Evolutionary conservation across 2,329 filamentous ascomycete species (phyloP), one percentile per base, ranked within the genome.

Genomic region (Periconia digitata): DNA sequence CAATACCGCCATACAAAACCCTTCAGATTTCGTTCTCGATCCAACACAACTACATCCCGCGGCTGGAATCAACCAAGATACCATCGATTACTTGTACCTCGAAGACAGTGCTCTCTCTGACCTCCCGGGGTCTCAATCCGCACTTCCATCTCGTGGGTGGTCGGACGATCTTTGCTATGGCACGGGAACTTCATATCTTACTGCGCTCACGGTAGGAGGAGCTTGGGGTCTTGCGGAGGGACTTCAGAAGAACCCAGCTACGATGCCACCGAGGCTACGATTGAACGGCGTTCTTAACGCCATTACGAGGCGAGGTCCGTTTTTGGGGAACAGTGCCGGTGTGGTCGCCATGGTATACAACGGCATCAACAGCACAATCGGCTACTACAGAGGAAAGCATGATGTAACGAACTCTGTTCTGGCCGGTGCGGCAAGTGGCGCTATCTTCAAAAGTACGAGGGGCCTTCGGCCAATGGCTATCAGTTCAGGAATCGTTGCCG

Each of bases 141-240:
- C 92, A 46, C 83, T 99, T 46, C 94, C 95, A 37, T 96, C 92
- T 47, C 87, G 94, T 72, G 94, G 94, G 70, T 99, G 95, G 85
- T 95, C 92, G 52, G 94, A 99, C 70, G 94, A 99, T 72, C 84
- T 99, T 51, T 97, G 94, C 76, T 99, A 99, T 72, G 94, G 95
- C 67, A 95, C 94, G 18, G 94, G 94, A 63, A 86, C 92, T 54
- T 96, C 91, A 68, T 99, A 99, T 71, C 79, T 99, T 51, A 79
- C 89, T n/a, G 94, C 89, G 6, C 78, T 99, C 63, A 82, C 87
- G 35, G 70, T 95, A 58, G 94, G 94, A 72, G 94, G 94, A 59
- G 86, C 84, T 48, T 97, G 92, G 92, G 94, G 94, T 53, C 73
- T 99, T 60, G 86, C 89, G 57, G 94, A 99, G 74, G 94, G 94